phyloP scores from a whole-genome alignment of 2,329 filamentous ascomycete species.

The Pyricularia grisea region DNA sequence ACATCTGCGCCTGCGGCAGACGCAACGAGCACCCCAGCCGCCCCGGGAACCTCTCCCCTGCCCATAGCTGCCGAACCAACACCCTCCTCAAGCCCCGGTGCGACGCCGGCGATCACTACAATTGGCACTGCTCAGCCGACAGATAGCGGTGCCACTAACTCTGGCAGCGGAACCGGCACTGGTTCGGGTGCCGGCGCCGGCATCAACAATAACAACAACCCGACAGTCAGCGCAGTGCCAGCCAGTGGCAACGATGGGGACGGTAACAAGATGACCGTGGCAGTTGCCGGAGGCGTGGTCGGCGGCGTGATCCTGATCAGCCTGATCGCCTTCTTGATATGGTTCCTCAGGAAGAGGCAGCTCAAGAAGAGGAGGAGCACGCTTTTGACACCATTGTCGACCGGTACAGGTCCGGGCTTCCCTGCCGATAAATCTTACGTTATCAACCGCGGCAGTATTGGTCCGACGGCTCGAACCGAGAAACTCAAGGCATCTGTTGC shows the following conservation, averaged over 20 bases:
- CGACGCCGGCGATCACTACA: slow-evolving; percentile 9
- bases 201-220: slow-evolving; percentile 10
- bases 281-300: slow-evolving; percentile 41
- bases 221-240: slow-evolving; percentile 9
- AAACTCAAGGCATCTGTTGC: slow-evolving; percentile 30
- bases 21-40: slow-evolving; percentile 11
- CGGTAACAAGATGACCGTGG: slow-evolving; percentile 24
- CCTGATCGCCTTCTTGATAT: slow-evolving; percentile 37
- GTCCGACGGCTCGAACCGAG: slow-evolving; percentile 34
- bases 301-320: slow-evolving; percentile 37
- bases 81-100: background rate
- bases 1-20: background rate
- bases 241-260: slow-evolving; percentile 9
- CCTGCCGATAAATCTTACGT: slow-evolving; percentile 19
- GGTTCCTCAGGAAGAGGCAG: slow-evolving; percentile 37
- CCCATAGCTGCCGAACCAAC: background rate
- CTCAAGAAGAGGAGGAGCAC: slow-evolving; percentile 35
- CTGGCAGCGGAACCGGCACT: background rate
- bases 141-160: slow-evolving; percentile 4
- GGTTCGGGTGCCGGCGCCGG: slow-evolving; percentile 7
- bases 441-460: slow-evolving; percentile 36
- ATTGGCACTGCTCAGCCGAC: slow-evolving; percentile 6
- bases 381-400: slow-evolving; percentile 36
- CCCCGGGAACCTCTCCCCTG: slow-evolving; percentile 9
- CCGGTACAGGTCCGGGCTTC: slow-evolving; percentile 11